phyloP scores from a whole-genome alignment of 257 asterid genomes.

The Paulownia fortunei region DNA sequence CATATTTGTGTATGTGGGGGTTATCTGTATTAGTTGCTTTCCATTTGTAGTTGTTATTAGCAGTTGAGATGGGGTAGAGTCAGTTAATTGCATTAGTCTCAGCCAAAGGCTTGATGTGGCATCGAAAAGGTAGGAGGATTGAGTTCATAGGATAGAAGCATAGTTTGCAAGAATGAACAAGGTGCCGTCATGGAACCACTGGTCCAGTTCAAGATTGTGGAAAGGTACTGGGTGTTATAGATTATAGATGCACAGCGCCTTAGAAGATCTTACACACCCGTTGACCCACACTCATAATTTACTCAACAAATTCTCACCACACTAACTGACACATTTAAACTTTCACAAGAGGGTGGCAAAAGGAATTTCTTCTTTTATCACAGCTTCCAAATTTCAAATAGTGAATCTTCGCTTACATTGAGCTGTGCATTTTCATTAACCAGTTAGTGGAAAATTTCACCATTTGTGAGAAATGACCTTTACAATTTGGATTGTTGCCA shows the following conservation, averaged over 20 bases:
- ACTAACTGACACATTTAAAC: neutral
- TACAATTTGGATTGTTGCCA: neutral
- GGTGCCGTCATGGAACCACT: neutral
- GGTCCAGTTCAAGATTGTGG: neutral
- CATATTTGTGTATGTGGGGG: neutral
- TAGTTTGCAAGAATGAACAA: neutral
- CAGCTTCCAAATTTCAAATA: neutral
- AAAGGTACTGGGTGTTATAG: too few relatives aligned
- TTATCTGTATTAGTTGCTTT: neutral
- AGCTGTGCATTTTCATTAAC: neutral
- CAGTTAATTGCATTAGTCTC: neutral
- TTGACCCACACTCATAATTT: neutral
- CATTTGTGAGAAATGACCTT: neutral
- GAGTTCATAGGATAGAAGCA: neutral
- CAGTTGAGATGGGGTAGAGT: neutral
- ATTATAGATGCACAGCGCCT: too few relatives aligned
- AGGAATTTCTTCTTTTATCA: neutral
- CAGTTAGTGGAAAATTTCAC: neutral
- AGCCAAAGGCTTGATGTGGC: neutral
- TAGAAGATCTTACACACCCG: neutral
- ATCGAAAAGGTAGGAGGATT: neutral
- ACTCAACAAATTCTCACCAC: neutral
- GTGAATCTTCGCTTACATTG: neutral
- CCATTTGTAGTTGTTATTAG: neutral
- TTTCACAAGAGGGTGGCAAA: neutral